Conservation (phyloP, 768 basidiomycete species). For the Mycena rebaudengoi region DNA sequence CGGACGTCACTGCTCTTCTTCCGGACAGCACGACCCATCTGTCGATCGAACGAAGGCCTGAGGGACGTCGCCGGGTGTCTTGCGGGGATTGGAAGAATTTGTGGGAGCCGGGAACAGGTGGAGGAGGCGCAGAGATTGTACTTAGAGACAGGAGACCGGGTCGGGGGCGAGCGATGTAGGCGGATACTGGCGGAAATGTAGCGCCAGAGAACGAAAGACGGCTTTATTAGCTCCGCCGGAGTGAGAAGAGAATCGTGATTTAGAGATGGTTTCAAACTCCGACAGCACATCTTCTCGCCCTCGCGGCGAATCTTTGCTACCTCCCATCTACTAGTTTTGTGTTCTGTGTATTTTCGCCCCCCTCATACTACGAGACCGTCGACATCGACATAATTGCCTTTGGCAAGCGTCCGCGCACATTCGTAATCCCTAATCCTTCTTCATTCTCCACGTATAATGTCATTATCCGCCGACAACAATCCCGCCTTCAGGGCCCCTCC, state of each 20-base stretch:
- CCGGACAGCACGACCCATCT: slow-evolving; percentile 21
- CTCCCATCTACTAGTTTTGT: slow-evolving; percentile 6
- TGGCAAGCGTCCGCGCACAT: slow-evolving; percentile 45
- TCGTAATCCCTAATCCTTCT: slow-evolving; percentile 87
- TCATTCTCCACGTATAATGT: slow-evolving; percentile 82
- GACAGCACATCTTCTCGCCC: no score
- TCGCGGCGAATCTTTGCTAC: slow-evolving; percentile 5
- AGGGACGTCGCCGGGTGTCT: slow-evolving; percentile 16
- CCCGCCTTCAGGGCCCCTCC: slow-evolving; percentile 81
- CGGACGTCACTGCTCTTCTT: slow-evolving; percentile 10
- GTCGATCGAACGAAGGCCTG: slow-evolving; percentile 13
- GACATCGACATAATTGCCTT: slow-evolving; percentile 42
- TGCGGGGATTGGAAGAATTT: slow-evolving; percentile 13
- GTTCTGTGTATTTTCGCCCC: slow-evolving; percentile 15
- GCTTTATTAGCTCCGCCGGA: not conserved
- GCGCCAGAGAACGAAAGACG: no score
- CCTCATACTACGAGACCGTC: slow-evolving; percentile 38
- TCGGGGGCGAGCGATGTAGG: slow-evolving; percentile 1
- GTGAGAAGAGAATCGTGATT: not conserved
- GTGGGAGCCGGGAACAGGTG: slow-evolving; percentile 1
- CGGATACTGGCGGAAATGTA: not conserved
- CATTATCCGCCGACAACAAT: slow-evolving; percentile 86
- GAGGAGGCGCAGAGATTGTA: slow-evolving; percentile 14
- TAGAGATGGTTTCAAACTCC: no score
- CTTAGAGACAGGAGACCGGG: slow-evolving; percentile 13